Conservation (phyloP, 208 protist species). For the Crithidia sp. region DNA sequence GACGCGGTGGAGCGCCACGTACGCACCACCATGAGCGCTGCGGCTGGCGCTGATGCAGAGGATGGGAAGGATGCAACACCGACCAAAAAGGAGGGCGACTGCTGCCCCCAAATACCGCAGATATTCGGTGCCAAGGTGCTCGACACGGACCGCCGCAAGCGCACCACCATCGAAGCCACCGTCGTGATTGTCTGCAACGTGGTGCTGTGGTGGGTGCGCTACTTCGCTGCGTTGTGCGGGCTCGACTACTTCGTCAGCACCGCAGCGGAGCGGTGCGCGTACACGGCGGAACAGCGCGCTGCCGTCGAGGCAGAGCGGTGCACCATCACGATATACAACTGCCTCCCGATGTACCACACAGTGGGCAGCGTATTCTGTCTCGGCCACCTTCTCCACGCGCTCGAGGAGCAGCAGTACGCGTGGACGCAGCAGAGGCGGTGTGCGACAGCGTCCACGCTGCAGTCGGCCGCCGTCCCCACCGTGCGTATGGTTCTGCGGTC, state of each 20-base stretch:
- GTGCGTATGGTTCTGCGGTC: conserved; percentile 70
- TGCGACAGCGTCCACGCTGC: neutral
- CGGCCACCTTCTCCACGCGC: conserved; percentile 54
- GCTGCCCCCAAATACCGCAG: conserved; percentile 15
- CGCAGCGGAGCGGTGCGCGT: conserved; percentile 12
- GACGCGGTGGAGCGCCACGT: conserved; percentile 4
- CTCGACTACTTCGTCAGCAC: conserved; percentile 19
- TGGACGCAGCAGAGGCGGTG: conserved; percentile 22
- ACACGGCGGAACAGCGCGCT: conserved; percentile 18
- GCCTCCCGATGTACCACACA: conserved; percentile 88
- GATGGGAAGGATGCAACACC: neutral
- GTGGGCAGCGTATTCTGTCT: conserved; percentile 73
- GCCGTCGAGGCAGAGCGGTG: conserved; percentile 28
- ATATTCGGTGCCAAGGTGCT: conserved; percentile 25
- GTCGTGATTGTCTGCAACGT: conserved; percentile 20
- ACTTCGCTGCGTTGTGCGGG: conserved; percentile 14
- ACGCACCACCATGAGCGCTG: neutral
- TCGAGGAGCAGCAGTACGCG: conserved; percentile 61
- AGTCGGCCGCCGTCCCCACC: conserved; percentile 25
- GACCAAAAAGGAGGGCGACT: neutral
- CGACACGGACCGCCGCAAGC: conserved; percentile 7
- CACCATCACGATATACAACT: conserved; percentile 72
- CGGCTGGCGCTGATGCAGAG: neutral
- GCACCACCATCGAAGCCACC: conserved; percentile 20
- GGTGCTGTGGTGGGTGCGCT: conserved; percentile 26